phyloP scores from a whole-genome alignment of 768 basidiomycete genomes.

The Auricularia heimuer region DNA sequence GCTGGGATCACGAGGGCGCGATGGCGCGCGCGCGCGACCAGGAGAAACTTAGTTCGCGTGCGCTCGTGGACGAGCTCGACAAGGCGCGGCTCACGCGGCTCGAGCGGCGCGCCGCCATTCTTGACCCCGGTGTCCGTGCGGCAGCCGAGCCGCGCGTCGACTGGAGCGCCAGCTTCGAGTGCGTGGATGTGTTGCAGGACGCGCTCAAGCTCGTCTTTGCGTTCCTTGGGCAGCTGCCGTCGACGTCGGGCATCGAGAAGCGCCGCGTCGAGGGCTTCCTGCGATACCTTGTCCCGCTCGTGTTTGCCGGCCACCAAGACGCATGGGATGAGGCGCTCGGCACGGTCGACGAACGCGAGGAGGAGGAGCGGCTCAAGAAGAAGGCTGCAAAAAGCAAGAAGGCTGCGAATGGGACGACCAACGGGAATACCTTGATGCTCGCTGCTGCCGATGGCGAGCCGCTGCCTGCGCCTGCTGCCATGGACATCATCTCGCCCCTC shows the following conservation, averaged over 20 bases:
- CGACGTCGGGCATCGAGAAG: slow-evolving; percentile 68
- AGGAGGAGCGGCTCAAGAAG: neutral
- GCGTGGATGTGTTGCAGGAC: slow-evolving; percentile 77
- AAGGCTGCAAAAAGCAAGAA: neutral
- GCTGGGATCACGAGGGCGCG: slow-evolving; percentile 91
- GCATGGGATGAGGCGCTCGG: slow-evolving; percentile 42
- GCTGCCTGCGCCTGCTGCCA: slow-evolving; percentile 10
- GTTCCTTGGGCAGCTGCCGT: slow-evolving; percentile 57
- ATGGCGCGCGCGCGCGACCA: slow-evolving; percentile 95
- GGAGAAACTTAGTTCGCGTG: slow-evolving; percentile 66
- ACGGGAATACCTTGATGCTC: neutral
- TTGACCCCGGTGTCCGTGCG: neutral
- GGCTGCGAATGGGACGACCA: neutral
- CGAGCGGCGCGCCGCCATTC: slow-evolving; percentile 20
- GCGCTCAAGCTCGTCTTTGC: slow-evolving; percentile 81
- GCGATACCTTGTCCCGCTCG: slow-evolving; percentile 68
- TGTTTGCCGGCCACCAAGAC: slow-evolving; percentile 40
- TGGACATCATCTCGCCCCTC: slow-evolving; percentile 15
- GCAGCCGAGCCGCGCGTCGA: slow-evolving; percentile 29
- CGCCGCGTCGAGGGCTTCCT: slow-evolving; percentile 79
- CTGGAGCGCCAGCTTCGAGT: slow-evolving; percentile 67
- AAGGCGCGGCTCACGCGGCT: slow-evolving; percentile 36
- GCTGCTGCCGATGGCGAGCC: slow-evolving; percentile 16
- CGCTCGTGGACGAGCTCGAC: slow-evolving; percentile 14
- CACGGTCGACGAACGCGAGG: slow-evolving; percentile 12